Evolutionary conservation across 2,329 filamentous ascomycete species (phyloP).

Genomic region (Pseudogymnoascus sp.): DNA sequence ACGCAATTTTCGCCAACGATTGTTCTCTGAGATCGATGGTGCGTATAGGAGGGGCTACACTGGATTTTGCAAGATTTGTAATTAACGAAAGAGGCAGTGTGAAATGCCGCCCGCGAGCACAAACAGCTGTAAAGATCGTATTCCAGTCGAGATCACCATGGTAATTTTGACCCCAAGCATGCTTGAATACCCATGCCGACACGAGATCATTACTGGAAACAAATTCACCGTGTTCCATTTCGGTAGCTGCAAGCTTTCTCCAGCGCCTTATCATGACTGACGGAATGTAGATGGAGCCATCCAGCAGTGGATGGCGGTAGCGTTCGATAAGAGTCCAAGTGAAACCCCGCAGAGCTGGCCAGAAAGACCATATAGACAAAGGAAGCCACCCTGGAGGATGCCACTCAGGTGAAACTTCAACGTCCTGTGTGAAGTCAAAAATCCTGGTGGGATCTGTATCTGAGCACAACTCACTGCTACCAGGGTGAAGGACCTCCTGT

Average conservation of each 20-base stretch:
- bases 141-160: not conserved
- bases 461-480: not conserved
- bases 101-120: not conserved
- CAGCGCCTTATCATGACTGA: not conserved
- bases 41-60: not conserved
- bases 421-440: not conserved
- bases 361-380: not conserved
- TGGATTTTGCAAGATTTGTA: not conserved
- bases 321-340: not conserved
- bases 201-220: not conserved
- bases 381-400: not conserved
- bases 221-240: not conserved
- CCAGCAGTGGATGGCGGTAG: not conserved
- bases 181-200: not conserved
- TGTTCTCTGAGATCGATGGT: not conserved
- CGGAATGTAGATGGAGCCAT: not conserved
- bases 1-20: not conserved
- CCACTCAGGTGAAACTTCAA: not conserved
- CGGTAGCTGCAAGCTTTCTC: not conserved
- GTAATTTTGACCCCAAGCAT: not conserved
- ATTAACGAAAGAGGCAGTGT: not conserved
- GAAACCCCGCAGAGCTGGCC: not conserved
- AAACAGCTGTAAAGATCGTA: not conserved
- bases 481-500: not conserved
- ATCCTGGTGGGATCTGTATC: not conserved